Conservation (phyloP, 305 asterid genomes). For the Fraxinus floribunda region DNA sequence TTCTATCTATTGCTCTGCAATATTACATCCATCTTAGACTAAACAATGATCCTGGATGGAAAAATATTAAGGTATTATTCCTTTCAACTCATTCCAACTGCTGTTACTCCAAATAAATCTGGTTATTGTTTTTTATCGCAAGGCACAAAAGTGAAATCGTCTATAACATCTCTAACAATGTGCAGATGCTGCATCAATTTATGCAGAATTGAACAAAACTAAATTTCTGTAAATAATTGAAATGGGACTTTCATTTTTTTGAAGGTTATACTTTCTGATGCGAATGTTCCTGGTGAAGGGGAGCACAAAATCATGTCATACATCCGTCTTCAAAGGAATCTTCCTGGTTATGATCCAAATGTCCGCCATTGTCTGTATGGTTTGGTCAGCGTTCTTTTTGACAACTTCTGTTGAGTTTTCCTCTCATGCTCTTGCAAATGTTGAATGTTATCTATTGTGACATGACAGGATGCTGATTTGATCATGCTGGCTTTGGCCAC, state of each 20-base stretch:
- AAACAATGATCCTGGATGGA: constrained; percentile 96
- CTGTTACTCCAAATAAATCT: constrained; percentile 2
- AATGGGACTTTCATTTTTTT: constrained; percentile 10
- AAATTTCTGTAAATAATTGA: background rate
- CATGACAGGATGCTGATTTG: constrained; percentile 84
- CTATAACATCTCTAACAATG: constrained; percentile 18
- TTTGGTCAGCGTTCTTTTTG: constrained; percentile 52
- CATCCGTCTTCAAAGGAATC: constrained; percentile 90
- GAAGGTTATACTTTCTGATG: constrained; percentile 97
- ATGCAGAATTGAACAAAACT: constrained; percentile 7
- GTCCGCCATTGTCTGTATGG: constrained; percentile 95
- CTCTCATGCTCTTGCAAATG: background rate
- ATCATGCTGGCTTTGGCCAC: constrained; percentile 82
- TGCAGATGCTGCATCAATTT: constrained; percentile 9
- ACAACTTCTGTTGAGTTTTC: constrained; percentile 1
- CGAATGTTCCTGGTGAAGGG: constrained; percentile 99
- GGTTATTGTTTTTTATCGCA: background rate
- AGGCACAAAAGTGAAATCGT: background rate
- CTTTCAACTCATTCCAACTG: background rate
- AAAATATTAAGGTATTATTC: constrained; percentile 70
- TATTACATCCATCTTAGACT: constrained; percentile 77
- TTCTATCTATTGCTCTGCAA: constrained; percentile 78
- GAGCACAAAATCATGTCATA: constrained; percentile 98
- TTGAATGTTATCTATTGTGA: constrained; percentile 16
- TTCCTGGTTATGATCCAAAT: constrained; percentile 91